Evolutionary conservation across 495 filamentous ascomycete species (phyloP).

Genomic region (Lasiosphaeria ovina): DNA sequence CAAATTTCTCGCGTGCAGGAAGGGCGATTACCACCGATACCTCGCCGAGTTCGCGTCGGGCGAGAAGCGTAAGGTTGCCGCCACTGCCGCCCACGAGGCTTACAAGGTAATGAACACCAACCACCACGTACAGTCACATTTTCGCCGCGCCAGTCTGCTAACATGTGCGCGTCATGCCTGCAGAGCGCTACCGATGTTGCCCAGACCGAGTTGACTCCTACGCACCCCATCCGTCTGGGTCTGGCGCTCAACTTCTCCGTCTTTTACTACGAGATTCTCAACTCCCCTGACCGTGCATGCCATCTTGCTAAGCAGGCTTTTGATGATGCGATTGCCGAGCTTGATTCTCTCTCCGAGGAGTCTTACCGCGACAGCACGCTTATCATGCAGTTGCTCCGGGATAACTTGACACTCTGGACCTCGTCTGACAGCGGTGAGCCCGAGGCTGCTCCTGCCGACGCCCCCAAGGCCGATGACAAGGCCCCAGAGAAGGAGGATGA

Average conservation of each 20-base stretch:
- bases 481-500: conserved; percentile 56
- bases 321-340: conserved; percentile 98
- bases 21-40: conserved; percentile 99
- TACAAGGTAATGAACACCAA: conserved; percentile 72
- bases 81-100: conserved; percentile 94
- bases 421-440: conserved; percentile 88
- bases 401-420: conserved; percentile 99
- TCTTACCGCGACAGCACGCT: conserved; percentile 99
- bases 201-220: conserved; percentile 94
- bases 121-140: background rate
- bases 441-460: conserved; percentile 58
- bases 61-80: conserved; percentile 97
- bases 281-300: conserved; percentile 97
- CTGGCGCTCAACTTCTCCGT: conserved; percentile 99
- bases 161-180: conserved; percentile 15
- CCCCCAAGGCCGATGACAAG: conserved; percentile 65
- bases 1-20: conserved; percentile 55
- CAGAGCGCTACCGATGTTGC: conserved; percentile 98
- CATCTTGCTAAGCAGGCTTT: conserved; percentile 99
- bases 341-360: conserved; percentile 97
- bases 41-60: conserved; percentile 98
- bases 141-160: background rate
- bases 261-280: conserved; percentile 99
- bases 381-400: conserved; percentile 99
- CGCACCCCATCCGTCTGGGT: conserved; percentile 97